Evolutionary conservation across 371 early-diverging fungal genomes (phyloP).

Genomic region (Choanephora cucurbitarum): DNA sequence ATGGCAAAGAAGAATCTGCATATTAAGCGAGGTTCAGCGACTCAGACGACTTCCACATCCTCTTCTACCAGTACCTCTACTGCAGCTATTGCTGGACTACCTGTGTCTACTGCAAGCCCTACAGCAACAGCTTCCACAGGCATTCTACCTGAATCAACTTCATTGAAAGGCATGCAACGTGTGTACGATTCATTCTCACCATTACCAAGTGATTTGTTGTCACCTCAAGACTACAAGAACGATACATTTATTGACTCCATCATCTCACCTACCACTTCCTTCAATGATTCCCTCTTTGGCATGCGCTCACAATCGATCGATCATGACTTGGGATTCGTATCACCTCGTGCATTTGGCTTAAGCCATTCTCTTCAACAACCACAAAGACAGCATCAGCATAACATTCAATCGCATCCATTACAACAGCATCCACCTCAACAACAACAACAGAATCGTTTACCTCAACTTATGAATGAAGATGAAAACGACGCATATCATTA

Average conservation of each 20-base stretch:
- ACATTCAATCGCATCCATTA: not conserved
- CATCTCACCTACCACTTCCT: slow-evolving; percentile 23
- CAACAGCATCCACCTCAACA: slow-evolving; percentile 8
- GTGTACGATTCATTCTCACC: slow-evolving; percentile 42
- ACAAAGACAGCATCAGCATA: slow-evolving; percentile 18
- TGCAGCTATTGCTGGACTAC: slow-evolving; percentile 12
- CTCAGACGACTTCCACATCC: slow-evolving; percentile 9
- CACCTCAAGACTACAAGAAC: slow-evolving; percentile 48
- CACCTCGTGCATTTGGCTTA: slow-evolving; percentile 31
- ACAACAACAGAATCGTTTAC: slow-evolving; percentile 46
- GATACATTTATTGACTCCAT: slow-evolving; percentile 47
- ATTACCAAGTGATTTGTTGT: slow-evolving; percentile 58
- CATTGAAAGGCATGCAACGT: slow-evolving; percentile 9
- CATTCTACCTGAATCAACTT: not conserved
- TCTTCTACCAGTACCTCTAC: slow-evolving; percentile 17
- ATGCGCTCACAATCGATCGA: slow-evolving; percentile 45
- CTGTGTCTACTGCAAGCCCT: slow-evolving; percentile 12
- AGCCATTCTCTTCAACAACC: slow-evolving; percentile 13
- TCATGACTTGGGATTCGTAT: slow-evolving; percentile 26
- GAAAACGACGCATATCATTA: slow-evolving; percentile 80
- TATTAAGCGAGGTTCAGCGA: slow-evolving; percentile 55
- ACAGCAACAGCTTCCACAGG: slow-evolving; percentile 7
- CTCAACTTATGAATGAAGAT: slow-evolving; percentile 10
- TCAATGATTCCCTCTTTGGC: slow-evolving; percentile 33
- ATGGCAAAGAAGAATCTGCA: slow-evolving; percentile 95